Evolutionary conservation across 2,329 filamentous ascomycete species (phyloP).

Genomic region (Rhynchosporium secalis): DNA sequence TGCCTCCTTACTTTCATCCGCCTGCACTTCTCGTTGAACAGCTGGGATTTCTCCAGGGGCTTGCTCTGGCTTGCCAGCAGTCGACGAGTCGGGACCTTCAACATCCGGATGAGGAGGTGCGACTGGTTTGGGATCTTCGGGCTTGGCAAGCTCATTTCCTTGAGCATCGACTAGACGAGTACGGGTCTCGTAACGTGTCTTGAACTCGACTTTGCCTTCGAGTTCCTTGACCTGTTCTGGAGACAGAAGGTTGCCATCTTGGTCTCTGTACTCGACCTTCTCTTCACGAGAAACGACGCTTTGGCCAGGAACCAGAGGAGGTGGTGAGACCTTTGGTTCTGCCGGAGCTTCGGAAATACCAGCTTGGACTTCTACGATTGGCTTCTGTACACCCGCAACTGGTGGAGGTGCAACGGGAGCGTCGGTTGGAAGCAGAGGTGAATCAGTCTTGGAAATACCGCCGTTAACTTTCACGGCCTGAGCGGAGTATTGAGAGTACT

Average conservation of each 20-base stretch:
- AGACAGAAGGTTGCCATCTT: conserved; percentile 85
- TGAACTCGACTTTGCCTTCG: conserved; percentile 90
- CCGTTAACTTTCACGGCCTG: conserved; percentile 31
- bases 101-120: conserved; percentile 44
- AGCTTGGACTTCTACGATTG: conserved; percentile 32
- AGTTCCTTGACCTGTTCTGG: conserved; percentile 80
- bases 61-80: conserved; percentile 44
- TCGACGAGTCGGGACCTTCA: conserved; percentile 61
- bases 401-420: conserved; percentile 31
- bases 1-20: conserved; percentile 59
- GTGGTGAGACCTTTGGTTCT: conserved; percentile 28
- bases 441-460: conserved; percentile 37
- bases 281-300: conserved; percentile 59
- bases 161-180: conserved; percentile 78
- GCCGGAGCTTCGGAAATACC: conserved; percentile 37
- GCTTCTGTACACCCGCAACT: conserved; percentile 33
- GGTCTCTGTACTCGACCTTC: conserved; percentile 90
- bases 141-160: conserved; percentile 67
- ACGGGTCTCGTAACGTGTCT: conserved; percentile 93
- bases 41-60: conserved; percentile 45
- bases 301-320: conserved; percentile 31
- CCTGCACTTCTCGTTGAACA: conserved; percentile 44
- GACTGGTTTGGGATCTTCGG: conserved; percentile 30
- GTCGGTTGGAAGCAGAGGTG: conserved; percentile 35
- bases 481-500: conserved; percentile 42